Percentiles rank a stretch among this genome's conserved stretches.
Evolutionary conservation across 2,329 filamentous ascomycete genomes (phyloP).

Genomic region (Cladosporium sp.): DNA sequence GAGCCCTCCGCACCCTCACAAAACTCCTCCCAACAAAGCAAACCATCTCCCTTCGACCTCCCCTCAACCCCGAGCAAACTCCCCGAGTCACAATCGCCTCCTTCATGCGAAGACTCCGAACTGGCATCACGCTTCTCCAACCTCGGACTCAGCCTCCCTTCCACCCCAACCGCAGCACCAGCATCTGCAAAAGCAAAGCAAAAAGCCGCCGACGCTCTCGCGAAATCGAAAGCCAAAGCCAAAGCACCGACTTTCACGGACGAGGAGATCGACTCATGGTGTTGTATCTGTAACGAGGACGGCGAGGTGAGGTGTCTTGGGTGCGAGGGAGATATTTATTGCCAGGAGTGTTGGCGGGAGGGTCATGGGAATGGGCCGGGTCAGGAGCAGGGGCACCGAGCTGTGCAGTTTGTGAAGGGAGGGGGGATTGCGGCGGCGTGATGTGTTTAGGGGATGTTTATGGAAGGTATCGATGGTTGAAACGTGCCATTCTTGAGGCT

Average conservation of each 20-base stretch:
- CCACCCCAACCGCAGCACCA: slow-evolving; percentile 48
- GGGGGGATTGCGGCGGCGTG: slow-evolving; percentile 1
- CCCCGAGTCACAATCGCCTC: slow-evolving; percentile 26
- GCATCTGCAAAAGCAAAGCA: slow-evolving; percentile 32
- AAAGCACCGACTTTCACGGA: slow-evolving; percentile 55
- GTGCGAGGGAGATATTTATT: slow-evolving; percentile 73
- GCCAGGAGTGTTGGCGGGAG: slow-evolving; percentile 75
- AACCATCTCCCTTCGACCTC: slow-evolving; percentile 25
- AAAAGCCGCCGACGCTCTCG: slow-evolving; percentile 22
- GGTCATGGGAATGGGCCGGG: slow-evolving; percentile 71
- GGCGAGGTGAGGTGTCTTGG: slow-evolving; percentile 70
- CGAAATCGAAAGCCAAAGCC: slow-evolving; percentile 32
- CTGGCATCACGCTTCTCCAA: slow-evolving; percentile 48
- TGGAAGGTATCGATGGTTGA: too few species aligned
- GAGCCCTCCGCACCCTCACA: neutral
- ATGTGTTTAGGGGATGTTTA: neutral
- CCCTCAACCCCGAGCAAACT: slow-evolving; percentile 36
- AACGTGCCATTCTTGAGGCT: neutral
- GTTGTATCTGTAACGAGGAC: slow-evolving; percentile 78
- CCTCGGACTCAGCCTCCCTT: slow-evolving; percentile 48
- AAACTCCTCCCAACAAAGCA: neutral
- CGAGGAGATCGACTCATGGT: slow-evolving; percentile 75
- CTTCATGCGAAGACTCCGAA: slow-evolving; percentile 43
- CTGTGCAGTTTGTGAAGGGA: slow-evolving; percentile 45
- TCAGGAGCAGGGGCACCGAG: slow-evolving; percentile 69